Percentiles rank a stretch among this genome's conserved stretches.
Evolutionary conservation across 768 basidiomycete species (phyloP).

Genomic region (Clitopilus hobsonii): DNA sequence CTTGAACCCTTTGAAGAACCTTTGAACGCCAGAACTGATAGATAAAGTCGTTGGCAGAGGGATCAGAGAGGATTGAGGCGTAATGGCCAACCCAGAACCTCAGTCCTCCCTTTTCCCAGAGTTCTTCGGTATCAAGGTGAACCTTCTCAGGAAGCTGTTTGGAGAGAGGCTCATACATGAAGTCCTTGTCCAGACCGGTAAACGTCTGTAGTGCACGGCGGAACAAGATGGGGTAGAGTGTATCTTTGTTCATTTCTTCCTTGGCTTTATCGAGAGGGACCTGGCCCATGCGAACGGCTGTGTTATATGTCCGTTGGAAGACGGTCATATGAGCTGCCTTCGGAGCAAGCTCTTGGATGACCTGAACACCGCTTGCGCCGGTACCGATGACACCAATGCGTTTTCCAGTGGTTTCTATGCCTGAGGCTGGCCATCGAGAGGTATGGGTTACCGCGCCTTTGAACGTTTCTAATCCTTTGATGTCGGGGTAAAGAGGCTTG

Average conservation of each 20-base stretch:
- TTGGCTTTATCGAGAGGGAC: background rate
- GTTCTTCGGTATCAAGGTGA: conserved; percentile 6
- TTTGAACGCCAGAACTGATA: conserved; percentile 14
- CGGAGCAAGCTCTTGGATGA: conserved; percentile 8
- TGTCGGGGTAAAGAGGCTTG: conserved; percentile 8
- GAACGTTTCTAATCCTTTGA: conserved; percentile 10
- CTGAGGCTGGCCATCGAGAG: conserved; percentile 9
- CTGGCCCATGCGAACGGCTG: conserved; percentile 3
- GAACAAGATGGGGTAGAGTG: conserved; percentile 7
- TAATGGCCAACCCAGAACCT: conserved; percentile 4
- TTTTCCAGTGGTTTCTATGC: conserved; percentile 8
- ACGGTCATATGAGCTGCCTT: conserved; percentile 10
- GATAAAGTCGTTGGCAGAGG: conserved; percentile 2
- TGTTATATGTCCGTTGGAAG: conserved; percentile 10
- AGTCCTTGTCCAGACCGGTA: conserved; percentile 1
- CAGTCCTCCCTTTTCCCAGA: conserved; percentile 11
- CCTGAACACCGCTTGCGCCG: conserved; percentile 13
- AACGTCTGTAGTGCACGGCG: conserved; percentile 8
- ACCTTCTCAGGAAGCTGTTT: conserved; percentile 11
- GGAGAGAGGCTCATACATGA: conserved; percentile 1
- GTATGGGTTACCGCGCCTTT: conserved; percentile 11
- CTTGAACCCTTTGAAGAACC: conserved; percentile 7
- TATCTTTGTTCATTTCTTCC: conserved; percentile 2
- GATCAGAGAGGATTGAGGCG: conserved; percentile 4
- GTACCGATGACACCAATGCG: conserved; percentile 16